Conservation (phyloP, 2,329 filamentous ascomycete species). For the Arthrobotrys musiformis region DNA sequence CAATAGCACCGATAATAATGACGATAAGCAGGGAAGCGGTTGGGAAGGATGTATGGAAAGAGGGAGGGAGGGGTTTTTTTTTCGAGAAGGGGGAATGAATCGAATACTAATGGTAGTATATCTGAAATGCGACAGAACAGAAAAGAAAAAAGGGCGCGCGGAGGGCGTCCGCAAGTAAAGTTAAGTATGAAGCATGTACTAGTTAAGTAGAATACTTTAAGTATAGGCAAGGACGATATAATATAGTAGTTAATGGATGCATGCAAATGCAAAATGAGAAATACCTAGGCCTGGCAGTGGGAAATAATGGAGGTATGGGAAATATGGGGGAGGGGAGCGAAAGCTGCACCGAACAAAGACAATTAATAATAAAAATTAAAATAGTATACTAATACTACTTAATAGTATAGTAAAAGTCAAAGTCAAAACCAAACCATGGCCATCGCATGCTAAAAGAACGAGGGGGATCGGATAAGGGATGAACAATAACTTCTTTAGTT, state of each 20-base stretch:
- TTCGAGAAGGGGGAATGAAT: constrained; percentile 23
- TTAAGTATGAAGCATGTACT: background rate
- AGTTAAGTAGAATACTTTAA: background rate
- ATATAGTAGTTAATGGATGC: background rate
- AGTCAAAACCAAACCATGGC: no score
- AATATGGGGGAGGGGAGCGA: constrained; percentile 8
- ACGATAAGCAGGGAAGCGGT: constrained; percentile 25
- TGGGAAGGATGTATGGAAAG: background rate
- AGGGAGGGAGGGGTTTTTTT: constrained; percentile 15
- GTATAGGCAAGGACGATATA: background rate
- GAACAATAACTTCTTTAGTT: constrained; percentile 29
- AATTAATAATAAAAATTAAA: constrained; percentile 17
- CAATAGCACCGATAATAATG: constrained; percentile 21
- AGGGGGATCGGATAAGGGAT: constrained; percentile 15
- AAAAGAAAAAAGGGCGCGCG: constrained; percentile 14
- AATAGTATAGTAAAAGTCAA: constrained; percentile 6
- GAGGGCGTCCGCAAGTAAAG: background rate
- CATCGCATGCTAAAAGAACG: no score
- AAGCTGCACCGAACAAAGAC: constrained; percentile 9
- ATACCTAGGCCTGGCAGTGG: no score
- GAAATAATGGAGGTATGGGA: no score
- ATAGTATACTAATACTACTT: constrained; percentile 17
- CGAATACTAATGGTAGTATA: constrained; percentile 18
- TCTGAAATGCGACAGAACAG: constrained; percentile 33
- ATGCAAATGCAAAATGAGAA: background rate